Base-by-base conservation (phyloP, 2,329 filamentous ascomycete genomes). In the Fusarium tupiense region DNA sequence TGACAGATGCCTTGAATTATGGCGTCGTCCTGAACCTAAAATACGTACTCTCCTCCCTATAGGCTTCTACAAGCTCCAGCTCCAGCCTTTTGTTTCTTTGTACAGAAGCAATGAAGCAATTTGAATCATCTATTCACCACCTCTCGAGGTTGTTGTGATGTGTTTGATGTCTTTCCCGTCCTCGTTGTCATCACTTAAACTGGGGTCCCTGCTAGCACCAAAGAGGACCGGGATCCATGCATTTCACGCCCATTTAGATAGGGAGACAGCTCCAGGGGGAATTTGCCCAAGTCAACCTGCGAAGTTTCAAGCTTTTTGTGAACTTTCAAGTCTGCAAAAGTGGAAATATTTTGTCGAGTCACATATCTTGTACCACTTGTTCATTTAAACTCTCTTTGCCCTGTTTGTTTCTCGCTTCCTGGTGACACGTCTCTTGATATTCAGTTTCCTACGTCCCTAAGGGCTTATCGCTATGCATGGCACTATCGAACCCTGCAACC, bases 391-490 rank as follows among this genome's bases (percentile, higher is more conserved):
- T 24, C 16, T 43, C 14, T 40, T 24, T 13, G 26, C 38, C 41
- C 31, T 29, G 29, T 20, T 59, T 40, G 22, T 14, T 33, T 37
- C 16, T 33, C 26, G 14, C 40, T 49, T 16, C 6, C 35, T 40
- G 14, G 13, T 37, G 16, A 46, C 53, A 54, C 29, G 12, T 38
- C 26, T 29, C 26, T 19, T 14, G 17, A 22, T 49, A 46, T 46
- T 56, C 50, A 20, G 46, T 43, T 41, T 68, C 66, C 37, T 46
- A 35, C 49, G 47, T 40, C 19, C 40, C 43, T 7, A 35, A 49
- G 41, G 50, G 22, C 60, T 74, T 74, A 74, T 74, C 72, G 72
- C 68, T 59, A 20, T 75, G 68, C 72, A 75, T 74, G 75, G 68
- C 64, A 54, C 72, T 74, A 74, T 74, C 72, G 61, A 64, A 72